A percentile compares a stretch with the other conserved stretches of the same genome.
Evolutionary conservation across 768 basidiomycete species (phyloP).

Genomic region (Mycena alexandri): DNA sequence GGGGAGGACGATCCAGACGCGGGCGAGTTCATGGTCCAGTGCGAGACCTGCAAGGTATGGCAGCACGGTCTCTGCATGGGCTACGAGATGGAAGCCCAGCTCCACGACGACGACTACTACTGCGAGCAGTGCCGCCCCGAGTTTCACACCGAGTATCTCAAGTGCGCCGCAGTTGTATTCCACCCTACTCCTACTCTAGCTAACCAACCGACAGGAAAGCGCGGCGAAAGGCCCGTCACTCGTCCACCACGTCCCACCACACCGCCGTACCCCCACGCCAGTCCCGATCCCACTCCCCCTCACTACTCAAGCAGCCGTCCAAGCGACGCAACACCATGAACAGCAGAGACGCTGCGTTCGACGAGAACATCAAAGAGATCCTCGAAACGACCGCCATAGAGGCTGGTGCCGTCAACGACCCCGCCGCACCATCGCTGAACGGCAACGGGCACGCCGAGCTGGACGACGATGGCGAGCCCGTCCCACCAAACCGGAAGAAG

Average conservation of each 20-base stretch:
- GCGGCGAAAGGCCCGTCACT: slow-evolving; percentile 71
- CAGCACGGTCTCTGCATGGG: slow-evolving; percentile 98
- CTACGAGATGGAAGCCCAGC: slow-evolving; percentile 80
- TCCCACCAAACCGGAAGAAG: slow-evolving; percentile 66
- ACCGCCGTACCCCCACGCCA: slow-evolving; percentile 67
- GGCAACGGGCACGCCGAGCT: slow-evolving; percentile 52
- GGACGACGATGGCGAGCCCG: slow-evolving; percentile 63
- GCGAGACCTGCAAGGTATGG: slow-evolving; percentile 97
- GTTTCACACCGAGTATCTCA: slow-evolving; percentile 83
- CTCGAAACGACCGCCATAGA: slow-evolving; percentile 82
- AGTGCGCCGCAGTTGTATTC: slow-evolving; percentile 59
- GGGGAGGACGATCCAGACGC: slow-evolving; percentile 84
- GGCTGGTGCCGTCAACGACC: slow-evolving; percentile 67
- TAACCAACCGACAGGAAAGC: slow-evolving; percentile 62
- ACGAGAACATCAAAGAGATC: slow-evolving; percentile 85
- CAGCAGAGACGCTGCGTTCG: slow-evolving; percentile 93
- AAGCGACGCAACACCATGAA: slow-evolving; percentile 98
- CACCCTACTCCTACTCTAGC: background rate
- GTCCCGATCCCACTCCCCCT: slow-evolving; percentile 83
- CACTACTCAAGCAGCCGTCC: slow-evolving; percentile 69
- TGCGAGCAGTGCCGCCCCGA: slow-evolving; percentile 95
- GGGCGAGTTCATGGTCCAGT: slow-evolving; percentile 97
- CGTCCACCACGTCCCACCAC: slow-evolving; percentile 73
- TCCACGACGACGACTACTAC: slow-evolving; percentile 86
- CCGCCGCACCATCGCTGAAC: slow-evolving; percentile 51